Conservation (phyloP, 1,284 basidiomycete genomes). For the Rhodotorula sp. region DNA sequence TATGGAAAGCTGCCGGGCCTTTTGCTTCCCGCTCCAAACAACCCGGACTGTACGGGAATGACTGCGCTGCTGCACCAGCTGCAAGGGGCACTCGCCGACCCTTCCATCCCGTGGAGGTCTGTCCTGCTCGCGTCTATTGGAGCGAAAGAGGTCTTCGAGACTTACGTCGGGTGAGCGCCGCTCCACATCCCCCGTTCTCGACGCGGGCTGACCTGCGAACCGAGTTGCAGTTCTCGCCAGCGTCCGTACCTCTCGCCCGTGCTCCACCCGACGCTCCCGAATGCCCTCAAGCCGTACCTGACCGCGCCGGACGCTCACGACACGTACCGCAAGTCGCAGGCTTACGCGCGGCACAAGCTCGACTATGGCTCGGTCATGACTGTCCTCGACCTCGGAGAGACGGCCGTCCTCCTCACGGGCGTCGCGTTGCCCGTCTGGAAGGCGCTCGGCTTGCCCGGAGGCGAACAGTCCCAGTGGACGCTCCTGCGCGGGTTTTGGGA, state of each 20-base stretch:
- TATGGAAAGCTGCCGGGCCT: too few relatives aligned
- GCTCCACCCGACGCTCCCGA: constrained; percentile 29
- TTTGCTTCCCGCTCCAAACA: too few relatives aligned
- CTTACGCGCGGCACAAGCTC: constrained; percentile 90
- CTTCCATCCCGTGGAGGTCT: constrained; percentile 26
- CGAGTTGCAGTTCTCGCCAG: constrained; percentile 28
- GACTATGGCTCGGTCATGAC: constrained; percentile 72
- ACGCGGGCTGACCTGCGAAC: background rate
- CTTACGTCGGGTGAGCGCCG: constrained; percentile 20
- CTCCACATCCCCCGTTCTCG: background rate
- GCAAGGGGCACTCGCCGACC: constrained; percentile 17
- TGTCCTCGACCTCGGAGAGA: constrained; percentile 70
- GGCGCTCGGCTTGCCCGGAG: constrained; percentile 62
- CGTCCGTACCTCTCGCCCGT: constrained; percentile 26
- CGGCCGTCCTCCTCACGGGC: constrained; percentile 57
- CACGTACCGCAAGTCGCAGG: constrained; percentile 67
- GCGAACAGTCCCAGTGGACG: constrained; percentile 46
- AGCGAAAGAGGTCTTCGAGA: constrained; percentile 23
- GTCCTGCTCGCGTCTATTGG: constrained; percentile 13
- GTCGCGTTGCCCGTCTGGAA: constrained; percentile 46
- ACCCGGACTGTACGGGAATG: constrained; percentile 7
- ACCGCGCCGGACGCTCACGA: constrained; percentile 20
- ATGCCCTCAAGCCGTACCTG: constrained; percentile 39
- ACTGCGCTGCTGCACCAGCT: constrained; percentile 8
- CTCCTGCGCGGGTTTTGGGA: constrained; percentile 37